Conservation (phyloP, 768 basidiomycete species). For the Paxillus involutus region DNA sequence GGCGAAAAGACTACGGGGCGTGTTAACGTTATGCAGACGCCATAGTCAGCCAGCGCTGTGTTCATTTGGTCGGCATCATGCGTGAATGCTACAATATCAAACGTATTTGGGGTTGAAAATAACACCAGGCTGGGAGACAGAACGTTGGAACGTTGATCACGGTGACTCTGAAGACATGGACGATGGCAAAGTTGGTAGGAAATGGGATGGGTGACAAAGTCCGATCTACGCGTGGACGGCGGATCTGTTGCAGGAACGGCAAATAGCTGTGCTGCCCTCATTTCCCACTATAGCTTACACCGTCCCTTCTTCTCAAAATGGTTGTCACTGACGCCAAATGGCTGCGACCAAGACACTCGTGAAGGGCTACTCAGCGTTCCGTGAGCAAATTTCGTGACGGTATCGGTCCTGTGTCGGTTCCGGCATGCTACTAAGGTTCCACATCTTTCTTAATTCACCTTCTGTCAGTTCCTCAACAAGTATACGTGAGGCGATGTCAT, state of each 20-base stretch:
- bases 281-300: background rate
- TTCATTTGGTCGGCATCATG: background rate
- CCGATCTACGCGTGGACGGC: constrained; percentile 10
- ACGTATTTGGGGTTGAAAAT: background rate
- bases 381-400: constrained; percentile 19
- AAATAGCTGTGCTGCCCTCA: constrained; percentile 16
- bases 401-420: constrained; percentile 29
- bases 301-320: background rate
- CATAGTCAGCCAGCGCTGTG: too few species aligned
- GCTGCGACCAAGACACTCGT: constrained; percentile 12
- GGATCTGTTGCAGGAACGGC: constrained; percentile 10
- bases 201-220: constrained; percentile 5
- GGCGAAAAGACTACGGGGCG: too few species aligned
- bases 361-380: constrained; percentile 5
- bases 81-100: background rate
- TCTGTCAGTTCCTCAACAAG: constrained; percentile 14
- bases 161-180: too few species aligned
- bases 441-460: constrained; percentile 21
- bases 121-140: too few species aligned
- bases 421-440: constrained; percentile 16
- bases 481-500: constrained; percentile 27
- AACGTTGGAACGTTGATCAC: too few species aligned
- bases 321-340: constrained; percentile 6
- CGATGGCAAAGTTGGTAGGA: too few species aligned
- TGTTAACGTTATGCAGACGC: too few species aligned